These are phyloP conservation scores for Alliaria petiolata DNA, from an alignment of 345 rosid species.

Conservation along the genomic window DNA sequence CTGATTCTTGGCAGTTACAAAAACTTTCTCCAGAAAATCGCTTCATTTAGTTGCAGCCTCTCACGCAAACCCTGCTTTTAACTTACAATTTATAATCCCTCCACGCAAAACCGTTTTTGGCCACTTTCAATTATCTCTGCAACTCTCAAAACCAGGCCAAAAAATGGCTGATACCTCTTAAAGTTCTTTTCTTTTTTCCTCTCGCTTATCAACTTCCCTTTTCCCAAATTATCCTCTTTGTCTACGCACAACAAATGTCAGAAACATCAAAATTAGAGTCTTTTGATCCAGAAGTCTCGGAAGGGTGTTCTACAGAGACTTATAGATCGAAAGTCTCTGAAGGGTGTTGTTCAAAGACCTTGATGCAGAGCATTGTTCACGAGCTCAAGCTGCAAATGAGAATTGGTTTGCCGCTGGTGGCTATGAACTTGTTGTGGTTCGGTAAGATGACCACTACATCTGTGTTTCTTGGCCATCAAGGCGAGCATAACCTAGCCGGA, in stretches of 20 bases:
- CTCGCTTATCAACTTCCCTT: neutral
- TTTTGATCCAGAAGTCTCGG: slow-evolving; percentile 15
- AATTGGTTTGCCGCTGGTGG: slow-evolving; percentile 58
- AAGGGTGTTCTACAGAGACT: too few species aligned
- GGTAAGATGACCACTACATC: slow-evolving; percentile 70
- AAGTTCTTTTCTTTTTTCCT: neutral
- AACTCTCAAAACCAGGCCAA: neutral
- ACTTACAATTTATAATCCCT: neutral
- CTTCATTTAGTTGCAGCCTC: neutral
- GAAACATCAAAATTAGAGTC: slow-evolving; percentile 12
- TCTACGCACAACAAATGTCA: slow-evolving; percentile 12
- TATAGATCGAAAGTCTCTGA: too few species aligned
- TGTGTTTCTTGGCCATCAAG: slow-evolving; percentile 73
- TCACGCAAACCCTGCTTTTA: slow-evolving; percentile 25
- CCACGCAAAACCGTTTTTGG: too few species aligned
- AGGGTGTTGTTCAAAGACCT: slow-evolving; percentile 38
- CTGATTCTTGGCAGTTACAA: slow-evolving; percentile 18
- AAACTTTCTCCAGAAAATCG: neutral
- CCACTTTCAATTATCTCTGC: neutral
- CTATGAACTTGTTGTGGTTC: slow-evolving; percentile 82
- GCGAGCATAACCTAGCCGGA: slow-evolving; percentile 74
- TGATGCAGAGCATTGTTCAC: slow-evolving; percentile 26
- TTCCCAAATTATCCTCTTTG: neutral
- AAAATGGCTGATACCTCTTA: neutral
- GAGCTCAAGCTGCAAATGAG: slow-evolving; percentile 58